Conservation (phyloP, 169 alveolate genomes). For the Theileria annulata region DNA sequence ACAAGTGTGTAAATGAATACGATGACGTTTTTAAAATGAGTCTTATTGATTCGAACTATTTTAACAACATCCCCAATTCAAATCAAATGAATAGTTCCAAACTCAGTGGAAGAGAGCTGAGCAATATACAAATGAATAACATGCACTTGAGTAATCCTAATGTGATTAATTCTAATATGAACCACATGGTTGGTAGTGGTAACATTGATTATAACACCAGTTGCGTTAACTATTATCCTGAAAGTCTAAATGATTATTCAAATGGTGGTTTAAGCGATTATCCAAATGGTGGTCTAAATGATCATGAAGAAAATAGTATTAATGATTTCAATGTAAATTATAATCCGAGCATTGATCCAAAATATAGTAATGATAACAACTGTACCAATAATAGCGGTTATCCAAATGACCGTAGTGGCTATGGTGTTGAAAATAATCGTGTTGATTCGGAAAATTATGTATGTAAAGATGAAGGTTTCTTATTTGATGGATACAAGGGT, state of each 20-base stretch:
- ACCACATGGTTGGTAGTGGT: background rate
- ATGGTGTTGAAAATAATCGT: background rate
- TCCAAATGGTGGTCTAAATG: background rate
- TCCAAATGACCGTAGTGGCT: background rate
- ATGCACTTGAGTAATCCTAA: background rate
- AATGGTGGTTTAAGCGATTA: background rate
- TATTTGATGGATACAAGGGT: background rate
- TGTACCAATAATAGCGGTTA: background rate
- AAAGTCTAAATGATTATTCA: background rate
- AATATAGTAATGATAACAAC: background rate
- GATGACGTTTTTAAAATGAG: slow-evolving; percentile 30
- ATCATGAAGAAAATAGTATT: background rate
- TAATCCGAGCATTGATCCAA: background rate
- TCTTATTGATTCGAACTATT: slow-evolving; percentile 13
- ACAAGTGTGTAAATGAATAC: slow-evolving; percentile 23
- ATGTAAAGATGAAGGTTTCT: background rate
- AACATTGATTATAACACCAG: background rate
- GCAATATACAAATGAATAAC: background rate
- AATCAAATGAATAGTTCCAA: background rate
- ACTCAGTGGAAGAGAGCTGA: background rate
- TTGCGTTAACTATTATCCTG: background rate
- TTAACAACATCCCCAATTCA: slow-evolving; percentile 3
- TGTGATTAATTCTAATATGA: background rate
- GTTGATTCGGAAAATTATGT: background rate
- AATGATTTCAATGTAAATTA: background rate